Conservation (phyloP, 208 protist species). For the Vickermania spadyakhi region DNA sequence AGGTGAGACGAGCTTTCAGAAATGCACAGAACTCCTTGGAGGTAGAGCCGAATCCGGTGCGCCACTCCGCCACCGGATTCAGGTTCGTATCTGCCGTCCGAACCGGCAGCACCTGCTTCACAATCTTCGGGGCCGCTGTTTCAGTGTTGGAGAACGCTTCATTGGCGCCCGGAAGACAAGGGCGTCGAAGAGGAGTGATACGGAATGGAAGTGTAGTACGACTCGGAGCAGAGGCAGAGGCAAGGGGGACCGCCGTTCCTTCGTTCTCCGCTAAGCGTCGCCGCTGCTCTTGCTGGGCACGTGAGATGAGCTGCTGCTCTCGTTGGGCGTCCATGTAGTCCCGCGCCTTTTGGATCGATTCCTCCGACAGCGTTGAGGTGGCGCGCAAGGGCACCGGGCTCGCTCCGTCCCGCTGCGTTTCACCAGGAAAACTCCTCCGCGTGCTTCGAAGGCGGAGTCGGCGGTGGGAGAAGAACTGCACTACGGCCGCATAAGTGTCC, state of each 20-base stretch:
- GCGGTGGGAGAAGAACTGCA: conserved; percentile 49
- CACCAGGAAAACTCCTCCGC: background rate
- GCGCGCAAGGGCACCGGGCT: too few species aligned
- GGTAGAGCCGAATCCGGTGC: conserved; percentile 19
- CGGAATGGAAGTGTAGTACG: too few species aligned
- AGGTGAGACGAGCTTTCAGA: conserved; percentile 45
- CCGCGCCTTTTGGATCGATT: conserved; percentile 20
- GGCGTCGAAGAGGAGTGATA: background rate
- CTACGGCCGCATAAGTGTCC: conserved; percentile 39
- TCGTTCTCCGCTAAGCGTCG: conserved; percentile 23
- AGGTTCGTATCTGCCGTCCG: background rate
- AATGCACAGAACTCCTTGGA: conserved; percentile 82
- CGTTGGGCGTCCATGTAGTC: conserved; percentile 19
- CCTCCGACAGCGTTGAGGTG: conserved; percentile 4
- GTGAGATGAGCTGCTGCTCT: conserved; percentile 9
- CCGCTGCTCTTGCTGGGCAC: conserved; percentile 9
- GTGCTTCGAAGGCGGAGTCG: conserved; percentile 5
- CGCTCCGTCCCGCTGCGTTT: background rate
- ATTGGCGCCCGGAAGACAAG: background rate
- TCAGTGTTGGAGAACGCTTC: background rate
- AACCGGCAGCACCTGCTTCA: conserved; percentile 6
- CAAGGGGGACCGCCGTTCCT: too few species aligned
- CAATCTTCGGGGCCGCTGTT: background rate
- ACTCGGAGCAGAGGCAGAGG: too few species aligned
- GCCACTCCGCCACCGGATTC: background rate